These are phyloP conservation scores for Penicillium lagena DNA, from an alignment of 495 filamentous ascomycete species.

Conservation along the genomic window DNA sequence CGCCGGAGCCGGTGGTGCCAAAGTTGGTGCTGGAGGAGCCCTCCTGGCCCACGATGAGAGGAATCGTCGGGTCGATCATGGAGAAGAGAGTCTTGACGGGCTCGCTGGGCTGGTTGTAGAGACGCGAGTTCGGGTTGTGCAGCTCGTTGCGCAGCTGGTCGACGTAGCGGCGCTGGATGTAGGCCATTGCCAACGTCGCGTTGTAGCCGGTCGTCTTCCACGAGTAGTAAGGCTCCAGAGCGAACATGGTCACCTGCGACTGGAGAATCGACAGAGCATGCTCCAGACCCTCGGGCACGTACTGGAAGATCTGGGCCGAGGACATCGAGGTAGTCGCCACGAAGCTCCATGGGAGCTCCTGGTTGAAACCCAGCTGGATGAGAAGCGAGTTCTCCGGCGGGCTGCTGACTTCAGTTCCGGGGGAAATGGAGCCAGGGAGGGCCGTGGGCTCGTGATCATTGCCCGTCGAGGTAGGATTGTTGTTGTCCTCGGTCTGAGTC, in stretches of 20 bases:
- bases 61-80: conserved; percentile 80
- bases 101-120: conserved; percentile 62
- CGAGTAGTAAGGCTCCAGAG: conserved; percentile 75
- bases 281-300: conserved; percentile 68
- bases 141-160: conserved; percentile 57
- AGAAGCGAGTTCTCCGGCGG: conserved; percentile 56
- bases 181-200: conserved; percentile 73
- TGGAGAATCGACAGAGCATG: conserved; percentile 45
- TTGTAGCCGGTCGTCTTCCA: conserved; percentile 63
- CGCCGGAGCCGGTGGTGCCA: conserved; percentile 11
- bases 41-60: conserved; percentile 53
- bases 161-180: conserved; percentile 62
- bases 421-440: conserved; percentile 72
- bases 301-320: conserved; percentile 80
- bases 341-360: conserved; percentile 74
- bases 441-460: conserved; percentile 32
- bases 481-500: too few relatives aligned
- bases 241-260: conserved; percentile 56
- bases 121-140: conserved; percentile 54
- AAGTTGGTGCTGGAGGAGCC: conserved; percentile 21
- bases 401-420: conserved; percentile 37
- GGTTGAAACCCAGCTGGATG: conserved; percentile 81
- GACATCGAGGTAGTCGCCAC: conserved; percentile 64
- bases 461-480: too few relatives aligned
- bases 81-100: conserved; percentile 62